Evolutionary conservation across 257 asterid species (phyloP), one percentile per base, ranked within the genome.

Genomic region (Galeopsis tetrahit): DNA sequence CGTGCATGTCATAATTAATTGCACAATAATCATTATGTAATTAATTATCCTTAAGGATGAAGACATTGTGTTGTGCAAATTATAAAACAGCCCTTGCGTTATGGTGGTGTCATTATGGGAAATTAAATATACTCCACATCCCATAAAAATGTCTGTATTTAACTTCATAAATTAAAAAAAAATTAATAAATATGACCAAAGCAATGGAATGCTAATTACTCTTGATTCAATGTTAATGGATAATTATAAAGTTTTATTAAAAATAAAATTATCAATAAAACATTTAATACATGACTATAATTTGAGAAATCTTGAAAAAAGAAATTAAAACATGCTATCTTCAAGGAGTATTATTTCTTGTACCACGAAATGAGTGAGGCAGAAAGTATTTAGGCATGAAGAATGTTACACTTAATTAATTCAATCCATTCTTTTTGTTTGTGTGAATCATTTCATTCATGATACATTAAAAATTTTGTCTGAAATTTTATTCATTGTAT

Each of bases 1-100:
- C 68, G 40, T 69, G 28, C 15, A 66, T 52, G 2, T 3, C 31
- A 3, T 35, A 11, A 34, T 57, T 71, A 9, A 17, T 57, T 34
- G 3, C 38, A 75, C 38, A 51, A 72, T 75, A 53, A 73, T 75
- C n/a, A 69, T 53, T 31, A 78, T 49, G 63, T 39, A 44, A 75
- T 65, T 51, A 76, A 52, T 69, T 65, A 78, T 81, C 82, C 86
- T 81, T 84, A 66, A 63, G 69, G 71, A 67, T 52, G 60, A 81
- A 78, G 81, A 68, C 39, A 14, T 76, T 59, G 67, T 33, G 48
- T 53, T 53, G 5, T 79, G 44, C 80, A 60, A 69, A 66, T 10
- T 48, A 21, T 34, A 17, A 40, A 63, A 58, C 49, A n/a, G 60
- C 69, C 9, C 35, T 70, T 73, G 75, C 65, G 73, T 73, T 34